Percentiles rank a stretch among this genome's conserved stretches.
phyloP scores from a whole-genome alignment of 73 alveolate species.

The Paramecium tetraurelia region DNA sequence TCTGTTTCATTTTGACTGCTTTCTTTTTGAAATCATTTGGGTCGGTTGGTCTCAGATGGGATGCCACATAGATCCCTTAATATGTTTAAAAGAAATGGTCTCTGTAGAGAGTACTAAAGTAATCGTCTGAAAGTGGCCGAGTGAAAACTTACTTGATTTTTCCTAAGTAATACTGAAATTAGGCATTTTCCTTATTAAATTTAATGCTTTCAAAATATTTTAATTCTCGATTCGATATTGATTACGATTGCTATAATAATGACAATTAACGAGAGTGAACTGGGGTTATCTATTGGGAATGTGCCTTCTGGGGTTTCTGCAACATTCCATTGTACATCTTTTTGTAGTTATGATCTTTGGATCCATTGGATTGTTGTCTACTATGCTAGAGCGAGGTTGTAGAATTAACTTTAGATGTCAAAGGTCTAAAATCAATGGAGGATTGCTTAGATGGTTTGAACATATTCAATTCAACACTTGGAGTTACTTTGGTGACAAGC shows the following conservation, averaged over 20 bases:
- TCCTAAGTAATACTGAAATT: slow-evolving; percentile 10
- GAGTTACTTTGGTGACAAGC: slow-evolving; percentile 36
- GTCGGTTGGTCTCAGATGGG: not conserved
- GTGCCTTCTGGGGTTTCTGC: not conserved
- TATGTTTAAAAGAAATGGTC: slow-evolving; percentile 33
- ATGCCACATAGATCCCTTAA: slow-evolving; percentile 35
- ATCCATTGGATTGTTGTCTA: slow-evolving; percentile 9
- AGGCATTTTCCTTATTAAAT: not conserved
- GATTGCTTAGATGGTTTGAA: not conserved
- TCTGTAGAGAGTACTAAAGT: not conserved
- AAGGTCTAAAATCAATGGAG: not conserved
- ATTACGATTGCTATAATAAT: not conserved
- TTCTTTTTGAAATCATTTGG: not conserved
- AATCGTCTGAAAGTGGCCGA: slow-evolving; percentile 5
- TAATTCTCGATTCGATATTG: not conserved
- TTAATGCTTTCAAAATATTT: slow-evolving; percentile 37
- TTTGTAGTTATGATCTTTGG: slow-evolving; percentile 14
- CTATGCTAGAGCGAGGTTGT: not conserved
- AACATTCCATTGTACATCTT: not conserved
- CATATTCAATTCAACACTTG: not conserved
- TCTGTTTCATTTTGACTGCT: not conserved
- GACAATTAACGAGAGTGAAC: not conserved
- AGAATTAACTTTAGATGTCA: not conserved
- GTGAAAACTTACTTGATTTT: slow-evolving; percentile 13
- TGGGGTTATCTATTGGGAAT: slow-evolving; percentile 5